Base-by-base conservation (phyloP, 805 yeast genomes). In the Starmerella asiatica region DNA sequence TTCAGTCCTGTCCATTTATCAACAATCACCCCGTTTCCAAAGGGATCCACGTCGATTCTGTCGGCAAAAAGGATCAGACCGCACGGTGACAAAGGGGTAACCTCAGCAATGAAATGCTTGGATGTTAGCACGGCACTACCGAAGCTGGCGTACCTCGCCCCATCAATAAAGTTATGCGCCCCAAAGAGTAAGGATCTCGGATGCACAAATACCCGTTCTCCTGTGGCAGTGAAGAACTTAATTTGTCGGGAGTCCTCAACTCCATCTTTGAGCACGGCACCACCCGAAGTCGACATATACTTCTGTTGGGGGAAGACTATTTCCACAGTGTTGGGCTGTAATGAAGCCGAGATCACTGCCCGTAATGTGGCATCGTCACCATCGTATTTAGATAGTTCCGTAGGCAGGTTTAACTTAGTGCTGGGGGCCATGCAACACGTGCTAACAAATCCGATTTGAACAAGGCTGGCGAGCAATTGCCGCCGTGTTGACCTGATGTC, bases 1-100 rank as follows among this genome's bases (percentile, higher is more conserved):
- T 82, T 68, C 11, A 88, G 68, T 0, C 95, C 93, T 26, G 83
- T 60, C 96, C 97, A 86, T n/a, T 69, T 69, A 49, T 83, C 94
- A 40, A 88, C 62, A 7, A 84, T 75, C 27, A 91, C 71, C 18
- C 96, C 96, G 11, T 55, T 47, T 0, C 94, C 93, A 0, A 85
- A 71, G 4, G 75, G 68, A 30, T 63, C 67, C 1, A 70, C 69
- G 5, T 57, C 53, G 1, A 70, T 62, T 0, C 67, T 56, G 5
- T 93, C 91, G 8, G 94, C 94, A 58, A 88, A 83, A 24, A 88
- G 60, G n/a, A 85, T 56, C 2, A 82, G 68, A 0, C 93, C 75
- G 21, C 79, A 59, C 0, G 81, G 71, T 3, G 78, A 69, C 1
- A 84, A 71, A 1, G 96, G 96, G 0, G 96, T 86, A 8, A 83